Percentiles rank a stretch among this genome's conserved stretches.
These are phyloP conservation scores for Elsinoe perseae DNA, from an alignment of 2,329 filamentous ascomycete genomes.

Conservation along the genomic window DNA sequence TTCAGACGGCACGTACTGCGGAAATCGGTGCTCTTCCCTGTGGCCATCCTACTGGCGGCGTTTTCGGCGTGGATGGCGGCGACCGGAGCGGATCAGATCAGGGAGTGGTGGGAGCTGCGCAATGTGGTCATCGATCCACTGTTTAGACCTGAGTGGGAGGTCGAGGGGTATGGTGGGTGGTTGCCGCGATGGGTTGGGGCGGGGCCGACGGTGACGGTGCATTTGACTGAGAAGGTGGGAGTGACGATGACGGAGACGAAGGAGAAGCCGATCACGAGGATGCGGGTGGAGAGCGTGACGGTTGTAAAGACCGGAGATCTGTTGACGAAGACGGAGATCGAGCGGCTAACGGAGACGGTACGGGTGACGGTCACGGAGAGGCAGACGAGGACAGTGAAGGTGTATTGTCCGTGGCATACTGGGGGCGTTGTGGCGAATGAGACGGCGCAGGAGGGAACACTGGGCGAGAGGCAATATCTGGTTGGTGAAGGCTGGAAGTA, in stretches of 20 bases:
- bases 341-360: neutral
- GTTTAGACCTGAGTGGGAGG: neutral
- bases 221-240: neutral
- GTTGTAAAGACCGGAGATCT: neutral
- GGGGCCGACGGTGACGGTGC: conserved; percentile 1
- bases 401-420: conserved; percentile 1
- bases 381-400: neutral
- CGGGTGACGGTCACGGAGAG: neutral
- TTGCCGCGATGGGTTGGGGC: neutral
- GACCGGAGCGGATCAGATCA: neutral
- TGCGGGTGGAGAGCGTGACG: neutral
- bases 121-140: neutral
- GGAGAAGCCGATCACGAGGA: neutral
- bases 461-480: neutral
- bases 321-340: neutral
- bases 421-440: neutral
- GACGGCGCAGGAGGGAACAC: neutral
- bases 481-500: neutral
- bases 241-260: neutral
- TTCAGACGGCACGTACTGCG: conserved; percentile 3
- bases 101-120: neutral
- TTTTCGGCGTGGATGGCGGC: neutral
- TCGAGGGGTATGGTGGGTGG: neutral
- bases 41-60: neutral
- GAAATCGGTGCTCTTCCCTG: neutral